Evolutionary conservation across 75 land plant genomes (phyloP).

Genomic region (Chamaecyparis obtusa): DNA sequence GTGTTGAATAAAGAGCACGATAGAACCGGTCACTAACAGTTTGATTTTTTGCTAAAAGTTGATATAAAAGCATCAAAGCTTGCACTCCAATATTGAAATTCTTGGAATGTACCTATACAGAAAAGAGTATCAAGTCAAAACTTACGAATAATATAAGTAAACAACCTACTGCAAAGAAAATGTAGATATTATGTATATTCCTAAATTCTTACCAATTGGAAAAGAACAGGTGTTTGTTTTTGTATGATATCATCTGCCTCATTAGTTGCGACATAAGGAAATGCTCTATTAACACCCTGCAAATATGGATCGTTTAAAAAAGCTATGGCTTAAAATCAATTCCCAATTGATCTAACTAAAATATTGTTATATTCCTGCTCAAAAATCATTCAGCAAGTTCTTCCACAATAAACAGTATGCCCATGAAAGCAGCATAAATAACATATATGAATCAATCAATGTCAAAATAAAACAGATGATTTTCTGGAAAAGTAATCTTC

Average conservation of each 20-base stretch:
- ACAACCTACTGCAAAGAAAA: not conserved
- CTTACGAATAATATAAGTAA: not conserved
- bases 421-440: not conserved
- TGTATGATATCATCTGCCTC: constrained; percentile 82
- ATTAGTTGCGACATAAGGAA: constrained; percentile 78
- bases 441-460: not conserved
- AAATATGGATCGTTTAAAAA: constrained; percentile 12
- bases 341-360: not conserved
- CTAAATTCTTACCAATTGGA: constrained; percentile 57
- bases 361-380: not conserved
- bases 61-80: constrained; percentile 90
- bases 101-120: constrained; percentile 78
- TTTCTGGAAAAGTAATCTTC: not conserved
- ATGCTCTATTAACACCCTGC: constrained; percentile 99
- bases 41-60: constrained; percentile 83
- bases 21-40: constrained; percentile 92
- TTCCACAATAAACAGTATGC: not conserved
- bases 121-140: not conserved
- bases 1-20: constrained; percentile 87
- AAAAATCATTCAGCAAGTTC: not conserved
- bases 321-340: not conserved
- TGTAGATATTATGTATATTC: not conserved
- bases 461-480: not conserved
- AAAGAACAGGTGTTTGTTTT: constrained; percentile 86
- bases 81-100: constrained; percentile 97